Evolutionary conservation across 2,329 filamentous ascomycete species (phyloP).

Genomic region (Trichoderma koningii): DNA sequence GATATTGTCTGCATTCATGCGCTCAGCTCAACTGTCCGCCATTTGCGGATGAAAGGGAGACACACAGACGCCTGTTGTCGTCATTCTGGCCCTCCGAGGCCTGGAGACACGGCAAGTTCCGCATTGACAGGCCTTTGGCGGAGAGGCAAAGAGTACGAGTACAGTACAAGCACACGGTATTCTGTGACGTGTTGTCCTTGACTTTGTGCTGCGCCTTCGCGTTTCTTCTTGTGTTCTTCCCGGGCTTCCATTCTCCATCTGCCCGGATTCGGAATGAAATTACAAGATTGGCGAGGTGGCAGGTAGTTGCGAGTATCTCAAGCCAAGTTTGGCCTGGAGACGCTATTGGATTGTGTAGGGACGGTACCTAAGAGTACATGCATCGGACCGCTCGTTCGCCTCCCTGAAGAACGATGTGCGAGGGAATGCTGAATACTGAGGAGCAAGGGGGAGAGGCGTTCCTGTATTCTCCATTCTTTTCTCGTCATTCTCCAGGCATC

Average conservation of each 20-base stretch:
- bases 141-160: background rate
- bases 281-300: background rate
- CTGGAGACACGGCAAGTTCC: background rate
- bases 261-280: background rate
- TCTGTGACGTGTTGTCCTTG: background rate
- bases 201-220: background rate
- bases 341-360: background rate
- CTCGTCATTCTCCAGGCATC: background rate
- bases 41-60: background rate
- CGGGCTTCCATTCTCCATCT: background rate
- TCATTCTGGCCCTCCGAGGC: background rate
- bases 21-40: background rate
- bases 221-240: background rate
- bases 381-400: background rate
- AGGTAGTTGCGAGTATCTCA: background rate
- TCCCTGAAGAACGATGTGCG: background rate
- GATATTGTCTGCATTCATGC: background rate
- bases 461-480: slow-evolving; percentile 3
- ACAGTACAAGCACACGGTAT: background rate
- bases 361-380: background rate
- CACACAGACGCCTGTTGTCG: background rate
- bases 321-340: background rate
- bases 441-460: background rate
- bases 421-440: background rate
- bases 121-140: background rate